A percentile compares a stretch with the other conserved stretches of the same genome.
Conservation (phyloP, 352 stramenopile genomes). For the Pythium vanterpoolii region DNA sequence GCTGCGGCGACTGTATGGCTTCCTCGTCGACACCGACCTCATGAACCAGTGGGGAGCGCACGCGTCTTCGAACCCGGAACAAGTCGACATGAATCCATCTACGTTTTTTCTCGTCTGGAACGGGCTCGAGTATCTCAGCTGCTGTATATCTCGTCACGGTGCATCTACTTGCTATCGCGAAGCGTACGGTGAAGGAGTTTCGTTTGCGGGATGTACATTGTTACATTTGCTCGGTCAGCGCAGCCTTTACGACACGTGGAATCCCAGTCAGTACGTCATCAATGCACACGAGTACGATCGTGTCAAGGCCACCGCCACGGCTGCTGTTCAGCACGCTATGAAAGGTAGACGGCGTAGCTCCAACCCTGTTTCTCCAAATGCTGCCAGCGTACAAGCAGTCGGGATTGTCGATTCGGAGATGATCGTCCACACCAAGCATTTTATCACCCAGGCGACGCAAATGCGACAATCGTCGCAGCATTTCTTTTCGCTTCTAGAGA, state of each 20-base stretch:
- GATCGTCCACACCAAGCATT: conserved; percentile 34
- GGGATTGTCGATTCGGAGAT: conserved; percentile 51
- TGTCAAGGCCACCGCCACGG: conserved; percentile 12
- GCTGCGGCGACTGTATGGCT: conserved; percentile 7
- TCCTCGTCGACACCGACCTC: conserved; percentile 34
- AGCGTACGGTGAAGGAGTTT: conserved; percentile 56
- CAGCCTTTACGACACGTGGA: conserved; percentile 55
- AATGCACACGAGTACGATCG: conserved; percentile 37
- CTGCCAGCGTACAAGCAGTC: conserved; percentile 8
- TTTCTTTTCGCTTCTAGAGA: conserved; percentile 47
- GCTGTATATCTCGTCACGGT: conserved; percentile 20
- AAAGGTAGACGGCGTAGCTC: conserved; percentile 5
- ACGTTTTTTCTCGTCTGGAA: conserved; percentile 66
- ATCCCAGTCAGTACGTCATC: conserved; percentile 53
- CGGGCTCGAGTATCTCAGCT: conserved; percentile 62
- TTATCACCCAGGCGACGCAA: conserved; percentile 33
- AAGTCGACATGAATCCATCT: conserved; percentile 33
- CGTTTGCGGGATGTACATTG: conserved; percentile 54
- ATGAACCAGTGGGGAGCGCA: conserved; percentile 36
- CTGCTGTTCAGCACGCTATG: conserved; percentile 11
- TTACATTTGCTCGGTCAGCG: conserved; percentile 56
- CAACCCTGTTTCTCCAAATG: background rate
- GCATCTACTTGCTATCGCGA: conserved; percentile 19
- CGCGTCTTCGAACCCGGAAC: conserved; percentile 34
- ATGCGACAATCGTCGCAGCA: conserved; percentile 32